phyloP scores from a whole-genome alignment of 2,329 filamentous ascomycete species.

The Cladobotryum mycophilum region DNA sequence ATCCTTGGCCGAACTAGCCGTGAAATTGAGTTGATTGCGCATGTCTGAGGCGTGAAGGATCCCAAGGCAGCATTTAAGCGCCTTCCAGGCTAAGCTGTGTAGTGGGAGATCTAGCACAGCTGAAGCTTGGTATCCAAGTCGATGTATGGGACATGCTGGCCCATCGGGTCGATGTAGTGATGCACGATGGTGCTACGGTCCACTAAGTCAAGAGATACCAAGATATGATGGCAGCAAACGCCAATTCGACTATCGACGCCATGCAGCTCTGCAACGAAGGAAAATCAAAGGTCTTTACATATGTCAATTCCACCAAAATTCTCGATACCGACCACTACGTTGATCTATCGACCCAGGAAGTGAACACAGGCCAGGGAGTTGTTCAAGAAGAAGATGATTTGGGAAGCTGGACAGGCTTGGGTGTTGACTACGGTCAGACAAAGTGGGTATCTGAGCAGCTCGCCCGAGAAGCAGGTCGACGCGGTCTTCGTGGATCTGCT shows the following conservation, averaged over 20 bases:
- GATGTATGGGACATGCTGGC: constrained; percentile 59
- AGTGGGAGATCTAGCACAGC: constrained; percentile 66
- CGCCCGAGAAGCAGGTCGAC: constrained; percentile 68
- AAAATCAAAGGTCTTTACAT: constrained; percentile 69
- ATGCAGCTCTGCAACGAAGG: constrained; percentile 70
- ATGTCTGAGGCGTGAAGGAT: constrained; percentile 63
- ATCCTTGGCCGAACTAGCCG: constrained; percentile 47
- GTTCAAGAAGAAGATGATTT: constrained; percentile 74
- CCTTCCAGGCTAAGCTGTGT: constrained; percentile 62
- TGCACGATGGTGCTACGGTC: constrained; percentile 77
- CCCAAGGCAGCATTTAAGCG: constrained; percentile 44
- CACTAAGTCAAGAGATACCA: constrained; percentile 80
- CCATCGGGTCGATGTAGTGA: constrained; percentile 65
- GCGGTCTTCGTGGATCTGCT: constrained; percentile 69
- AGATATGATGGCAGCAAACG: constrained; percentile 66
- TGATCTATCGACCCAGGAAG: constrained; percentile 53
- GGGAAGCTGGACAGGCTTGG: constrained; percentile 69
- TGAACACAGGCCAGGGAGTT: constrained; percentile 51
- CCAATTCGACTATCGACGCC: constrained; percentile 71
- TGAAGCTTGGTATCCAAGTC: constrained; percentile 65
- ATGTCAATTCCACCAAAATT: constrained; percentile 71
- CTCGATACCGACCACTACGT: constrained; percentile 81
- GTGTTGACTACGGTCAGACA: constrained; percentile 83
- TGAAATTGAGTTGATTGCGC: constrained; percentile 52
- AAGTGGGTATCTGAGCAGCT: constrained; percentile 74